These are phyloP conservation scores for Agastache rugosa DNA, from an alignment of 257 asterid genomes.

Conservation along the genomic window DNA sequence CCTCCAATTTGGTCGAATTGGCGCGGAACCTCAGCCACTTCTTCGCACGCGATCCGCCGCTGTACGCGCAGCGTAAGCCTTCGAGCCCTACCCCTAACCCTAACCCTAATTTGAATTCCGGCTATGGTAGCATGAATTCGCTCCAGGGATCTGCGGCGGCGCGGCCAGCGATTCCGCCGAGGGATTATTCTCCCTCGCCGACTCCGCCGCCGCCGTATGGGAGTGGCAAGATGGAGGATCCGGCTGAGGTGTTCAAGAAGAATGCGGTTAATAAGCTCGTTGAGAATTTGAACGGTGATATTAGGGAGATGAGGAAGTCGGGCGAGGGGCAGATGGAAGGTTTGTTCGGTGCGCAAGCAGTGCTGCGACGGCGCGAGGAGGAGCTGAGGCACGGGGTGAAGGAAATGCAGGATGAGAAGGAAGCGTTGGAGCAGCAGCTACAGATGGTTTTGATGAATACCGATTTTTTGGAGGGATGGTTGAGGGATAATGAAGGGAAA, in stretches of 20 bases:
- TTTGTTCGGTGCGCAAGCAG: slow-evolving; percentile 59
- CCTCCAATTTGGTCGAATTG: slow-evolving; percentile 80
- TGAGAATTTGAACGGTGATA: slow-evolving; percentile 60
- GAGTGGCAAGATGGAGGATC: slow-evolving; percentile 66
- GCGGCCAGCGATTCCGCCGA: slow-evolving; percentile 77
- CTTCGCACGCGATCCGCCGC: slow-evolving; percentile 90
- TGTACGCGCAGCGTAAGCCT: slow-evolving; percentile 69
- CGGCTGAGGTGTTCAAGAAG: slow-evolving; percentile 66
- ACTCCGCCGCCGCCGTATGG: slow-evolving; percentile 82
- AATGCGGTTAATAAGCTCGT: slow-evolving; percentile 66
- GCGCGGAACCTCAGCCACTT: slow-evolving; percentile 59
- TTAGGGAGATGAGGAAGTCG: slow-evolving; percentile 62
- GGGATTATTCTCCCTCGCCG: slow-evolving; percentile 53
- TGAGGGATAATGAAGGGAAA: slow-evolving; percentile 75
- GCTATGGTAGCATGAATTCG: slow-evolving; percentile 44
- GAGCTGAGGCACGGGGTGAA: slow-evolving; percentile 65
- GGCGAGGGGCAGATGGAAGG: slow-evolving; percentile 88
- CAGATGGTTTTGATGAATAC: slow-evolving; percentile 85
- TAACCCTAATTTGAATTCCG: slow-evolving; percentile 35
- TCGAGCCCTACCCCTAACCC: slow-evolving; percentile 49
- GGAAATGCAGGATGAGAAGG: slow-evolving; percentile 92
- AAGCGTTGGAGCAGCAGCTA: slow-evolving; percentile 86
- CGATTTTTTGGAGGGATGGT: slow-evolving; percentile 74
- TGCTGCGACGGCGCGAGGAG: slow-evolving; percentile 69
- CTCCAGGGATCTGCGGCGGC: slow-evolving; percentile 21